phyloP scores from a whole-genome alignment of 2,329 filamentous ascomycete species.

The Ceratocystis cubensis region DNA sequence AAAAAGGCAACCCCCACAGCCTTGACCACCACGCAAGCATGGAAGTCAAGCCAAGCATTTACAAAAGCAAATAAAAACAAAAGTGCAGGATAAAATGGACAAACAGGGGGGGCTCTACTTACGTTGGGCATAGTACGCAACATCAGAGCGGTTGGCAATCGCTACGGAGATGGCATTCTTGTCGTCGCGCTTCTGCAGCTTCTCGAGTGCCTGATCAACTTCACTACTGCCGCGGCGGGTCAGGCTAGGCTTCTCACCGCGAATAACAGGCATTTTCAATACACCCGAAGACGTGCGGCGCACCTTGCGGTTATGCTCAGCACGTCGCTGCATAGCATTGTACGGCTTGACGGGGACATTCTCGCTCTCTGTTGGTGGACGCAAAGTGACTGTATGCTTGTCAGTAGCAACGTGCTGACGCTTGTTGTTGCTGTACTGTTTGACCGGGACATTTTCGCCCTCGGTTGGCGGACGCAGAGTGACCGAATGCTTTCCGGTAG shows the following conservation, averaged over 20 bases:
- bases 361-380: constrained; percentile 17
- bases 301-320: constrained; percentile 12
- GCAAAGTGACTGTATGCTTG: constrained; percentile 15
- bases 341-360: constrained; percentile 16
- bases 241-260: constrained; percentile 27
- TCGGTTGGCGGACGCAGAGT: constrained; percentile 13
- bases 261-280: constrained; percentile 27
- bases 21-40: neutral
- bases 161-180: constrained; percentile 31
- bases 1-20: constrained; percentile 4
- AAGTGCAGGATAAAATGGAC: neutral
- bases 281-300: constrained; percentile 21
- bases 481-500: constrained; percentile 11
- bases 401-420: neutral
- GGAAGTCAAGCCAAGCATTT: neutral
- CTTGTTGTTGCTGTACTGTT: constrained; percentile 1
- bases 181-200: constrained; percentile 14
- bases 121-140: constrained; percentile 43
- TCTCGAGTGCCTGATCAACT: constrained; percentile 15
- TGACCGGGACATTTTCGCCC: neutral
- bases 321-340: constrained; percentile 3
- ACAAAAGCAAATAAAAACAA: constrained; percentile 7
- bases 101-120: constrained; percentile 21
- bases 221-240: constrained; percentile 27
- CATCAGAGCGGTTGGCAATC: constrained; percentile 39